These are phyloP conservation scores for Stagonosporopsis rhizophila DNA, from an alignment of 2,329 filamentous ascomycete species.

Conservation along the genomic window DNA sequence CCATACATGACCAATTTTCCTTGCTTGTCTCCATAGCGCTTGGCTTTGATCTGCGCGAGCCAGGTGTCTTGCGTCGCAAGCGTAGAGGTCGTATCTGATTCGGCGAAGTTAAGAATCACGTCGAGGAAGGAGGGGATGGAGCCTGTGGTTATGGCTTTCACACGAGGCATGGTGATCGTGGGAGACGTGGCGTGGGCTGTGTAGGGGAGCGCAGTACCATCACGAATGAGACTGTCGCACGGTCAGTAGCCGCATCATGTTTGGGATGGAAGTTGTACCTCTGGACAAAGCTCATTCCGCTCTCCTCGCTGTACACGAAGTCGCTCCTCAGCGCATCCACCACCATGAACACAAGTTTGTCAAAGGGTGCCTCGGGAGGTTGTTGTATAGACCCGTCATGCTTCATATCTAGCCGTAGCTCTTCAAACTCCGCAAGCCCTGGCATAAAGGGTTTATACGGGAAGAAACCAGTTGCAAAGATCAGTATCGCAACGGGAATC, in stretches of 20 bases:
- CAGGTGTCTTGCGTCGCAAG: slow-evolving; percentile 91
- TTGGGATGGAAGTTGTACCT: slow-evolving; percentile 60
- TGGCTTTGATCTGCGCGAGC: slow-evolving; percentile 86
- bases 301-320: slow-evolving; percentile 84
- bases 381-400: slow-evolving; percentile 45
- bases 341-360: slow-evolving; percentile 95
- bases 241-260: neutral
- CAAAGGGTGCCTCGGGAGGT: slow-evolving; percentile 72
- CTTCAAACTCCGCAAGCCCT: slow-evolving; percentile 75
- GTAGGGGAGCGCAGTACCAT: slow-evolving; percentile 86
- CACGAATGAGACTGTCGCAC: slow-evolving; percentile 73
- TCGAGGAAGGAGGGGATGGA: slow-evolving; percentile 98
- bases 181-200: slow-evolving; percentile 96
- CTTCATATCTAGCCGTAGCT: slow-evolving; percentile 57
- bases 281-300: slow-evolving; percentile 88
- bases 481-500: slow-evolving; percentile 69
- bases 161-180: slow-evolving; percentile 96
- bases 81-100: slow-evolving; percentile 89
- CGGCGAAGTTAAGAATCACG: slow-evolving; percentile 94
- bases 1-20: slow-evolving; percentile 91
- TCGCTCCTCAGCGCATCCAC: slow-evolving; percentile 90
- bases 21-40: slow-evolving; percentile 48
- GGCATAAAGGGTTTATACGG: slow-evolving; percentile 95
- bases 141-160: slow-evolving; percentile 96
- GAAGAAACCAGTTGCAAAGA: slow-evolving; percentile 93